Percentiles rank a stretch among this genome's conserved stretches.
phyloP scores from a whole-genome alignment of 306 rosid genomes.

The Prunus fruticosa region DNA sequence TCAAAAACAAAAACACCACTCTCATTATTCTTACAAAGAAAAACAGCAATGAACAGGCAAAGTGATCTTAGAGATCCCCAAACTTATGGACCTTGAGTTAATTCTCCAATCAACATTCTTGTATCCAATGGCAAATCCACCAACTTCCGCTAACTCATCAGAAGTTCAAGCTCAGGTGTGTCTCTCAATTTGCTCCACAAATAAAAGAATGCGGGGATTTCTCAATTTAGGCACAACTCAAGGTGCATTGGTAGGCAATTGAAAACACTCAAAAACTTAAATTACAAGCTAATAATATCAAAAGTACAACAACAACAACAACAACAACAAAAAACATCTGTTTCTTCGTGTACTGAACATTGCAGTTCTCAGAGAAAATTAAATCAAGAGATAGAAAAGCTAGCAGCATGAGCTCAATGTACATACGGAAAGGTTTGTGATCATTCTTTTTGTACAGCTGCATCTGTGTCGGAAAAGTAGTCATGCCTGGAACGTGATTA shows the following conservation, averaged over 20 bases:
- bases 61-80: no score
- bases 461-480: slow-evolving; percentile 14
- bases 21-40: not conserved
- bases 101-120: not conserved
- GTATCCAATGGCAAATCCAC: not conserved
- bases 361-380: not conserved
- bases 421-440: not conserved
- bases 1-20: not conserved
- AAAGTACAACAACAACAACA: not conserved
- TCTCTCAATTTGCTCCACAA: not conserved
- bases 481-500: slow-evolving; percentile 3
- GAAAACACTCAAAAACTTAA: not conserved
- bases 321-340: not conserved
- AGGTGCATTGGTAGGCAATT: not conserved
- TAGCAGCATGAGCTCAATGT: not conserved
- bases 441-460: slow-evolving; percentile 13
- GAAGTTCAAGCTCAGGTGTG: not conserved
- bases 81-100: not conserved
- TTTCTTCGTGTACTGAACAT: not conserved
- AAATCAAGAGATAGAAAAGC: not conserved
- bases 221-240: not conserved
- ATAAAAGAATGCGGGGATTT: not conserved
- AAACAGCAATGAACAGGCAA: not conserved
- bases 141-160: not conserved
- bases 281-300: not conserved